phyloP scores from a whole-genome alignment of 2,329 filamentous ascomycete species.

The Sporothrix schenckii region DNA sequence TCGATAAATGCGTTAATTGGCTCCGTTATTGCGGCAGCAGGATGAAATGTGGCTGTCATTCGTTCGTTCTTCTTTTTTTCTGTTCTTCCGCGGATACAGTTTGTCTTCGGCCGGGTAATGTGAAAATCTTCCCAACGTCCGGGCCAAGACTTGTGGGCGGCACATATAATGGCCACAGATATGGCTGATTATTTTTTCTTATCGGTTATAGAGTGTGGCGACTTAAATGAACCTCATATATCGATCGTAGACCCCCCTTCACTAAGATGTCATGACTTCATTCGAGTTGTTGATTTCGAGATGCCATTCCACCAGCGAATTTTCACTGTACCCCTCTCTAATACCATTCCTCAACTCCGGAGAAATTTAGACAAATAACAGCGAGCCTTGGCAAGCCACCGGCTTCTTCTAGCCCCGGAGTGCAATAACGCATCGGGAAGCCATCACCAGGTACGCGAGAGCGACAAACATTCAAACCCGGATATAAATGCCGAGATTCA shows the following conservation, averaged over 20 bases:
- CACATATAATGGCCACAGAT: not conserved
- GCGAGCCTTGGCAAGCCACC: slow-evolving; percentile 14
- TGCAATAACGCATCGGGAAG: not conserved
- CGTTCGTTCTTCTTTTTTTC: not conserved
- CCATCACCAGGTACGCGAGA: slow-evolving; percentile 4
- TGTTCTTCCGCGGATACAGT: slow-evolving; percentile 7
- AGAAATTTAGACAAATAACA: not conserved
- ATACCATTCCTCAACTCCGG: not conserved
- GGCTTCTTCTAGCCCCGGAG: not conserved
- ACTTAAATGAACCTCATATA: not conserved
- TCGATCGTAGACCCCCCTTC: not conserved
- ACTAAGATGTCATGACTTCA: not conserved
- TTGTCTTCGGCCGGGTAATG: not conserved
- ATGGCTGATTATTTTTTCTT: not conserved
- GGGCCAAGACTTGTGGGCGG: slow-evolving; percentile 5
- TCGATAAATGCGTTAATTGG: not conserved
- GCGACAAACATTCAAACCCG: not conserved
- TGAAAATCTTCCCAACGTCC: not conserved
- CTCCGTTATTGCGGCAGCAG: not conserved
- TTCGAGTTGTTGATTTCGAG: slow-evolving; percentile 1
- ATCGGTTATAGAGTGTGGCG: not conserved
- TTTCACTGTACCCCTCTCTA: not conserved
- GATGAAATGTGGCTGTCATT: not conserved
- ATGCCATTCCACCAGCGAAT: not conserved
- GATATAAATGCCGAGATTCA: slow-evolving; percentile 5